Evolutionary conservation across 164 flowering plant species (phyloP).

Genomic region (Liriodendron chinense): DNA sequence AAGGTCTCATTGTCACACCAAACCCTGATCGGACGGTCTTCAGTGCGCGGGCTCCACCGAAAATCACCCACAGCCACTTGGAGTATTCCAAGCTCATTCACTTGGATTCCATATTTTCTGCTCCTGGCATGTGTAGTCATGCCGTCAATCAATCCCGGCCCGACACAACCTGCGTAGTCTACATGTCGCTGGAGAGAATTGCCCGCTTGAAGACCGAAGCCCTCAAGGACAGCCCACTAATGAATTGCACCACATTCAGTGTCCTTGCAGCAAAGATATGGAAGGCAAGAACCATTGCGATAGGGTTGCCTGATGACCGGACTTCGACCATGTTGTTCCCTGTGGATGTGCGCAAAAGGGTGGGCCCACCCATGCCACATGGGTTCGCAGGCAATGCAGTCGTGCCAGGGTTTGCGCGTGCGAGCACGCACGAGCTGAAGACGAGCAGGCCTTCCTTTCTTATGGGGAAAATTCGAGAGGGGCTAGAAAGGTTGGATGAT

Average conservation of each 20-base stretch:
- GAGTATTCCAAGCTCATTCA: constrained; percentile 24
- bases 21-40: constrained; percentile 26
- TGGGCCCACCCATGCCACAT: constrained; percentile 19
- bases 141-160: background rate
- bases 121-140: background rate
- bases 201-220: constrained; percentile 16
- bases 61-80: constrained; percentile 22
- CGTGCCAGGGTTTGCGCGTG: constrained; percentile 30
- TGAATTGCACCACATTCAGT: constrained; percentile 13
- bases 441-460: constrained; percentile 6
- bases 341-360: constrained; percentile 21
- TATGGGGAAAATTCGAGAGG: constrained; percentile 25
- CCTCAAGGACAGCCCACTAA: constrained; percentile 3
- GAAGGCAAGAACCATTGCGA: constrained; percentile 14
- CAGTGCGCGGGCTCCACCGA: constrained; percentile 26
- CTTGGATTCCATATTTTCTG: constrained; percentile 3
- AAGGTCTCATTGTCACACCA: constrained; percentile 14
- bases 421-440: constrained; percentile 20
- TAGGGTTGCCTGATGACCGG: constrained; percentile 11
- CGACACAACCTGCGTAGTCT: constrained; percentile 4
- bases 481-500: constrained; percentile 27
- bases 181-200: constrained; percentile 18
- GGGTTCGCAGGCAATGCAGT: constrained; percentile 32
- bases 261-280: constrained; percentile 16
- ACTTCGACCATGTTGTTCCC: constrained; percentile 30